A percentile compares a stretch with the other conserved stretches of the same genome.
Conservation (phyloP, 1,139 yeast species). For the Candida glucosophila region DNA sequence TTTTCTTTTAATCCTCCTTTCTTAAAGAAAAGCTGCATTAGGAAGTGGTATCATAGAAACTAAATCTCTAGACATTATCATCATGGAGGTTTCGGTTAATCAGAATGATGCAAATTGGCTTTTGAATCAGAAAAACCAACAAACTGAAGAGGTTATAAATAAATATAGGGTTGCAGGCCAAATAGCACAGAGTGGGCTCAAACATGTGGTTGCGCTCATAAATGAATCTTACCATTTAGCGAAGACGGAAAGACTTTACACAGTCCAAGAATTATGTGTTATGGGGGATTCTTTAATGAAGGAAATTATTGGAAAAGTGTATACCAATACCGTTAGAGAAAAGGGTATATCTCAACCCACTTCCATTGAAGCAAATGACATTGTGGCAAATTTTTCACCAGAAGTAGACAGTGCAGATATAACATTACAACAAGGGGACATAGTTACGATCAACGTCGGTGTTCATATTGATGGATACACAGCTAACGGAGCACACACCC, state of each 20-base stretch:
- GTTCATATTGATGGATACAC: constrained; percentile 95
- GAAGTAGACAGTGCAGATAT: constrained; percentile 57
- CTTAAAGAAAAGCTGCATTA: no score
- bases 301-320: constrained; percentile 45
- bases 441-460: constrained; percentile 76
- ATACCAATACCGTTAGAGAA: constrained; percentile 52
- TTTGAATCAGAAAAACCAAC: constrained; percentile 64
- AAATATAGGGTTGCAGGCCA: constrained; percentile 89
- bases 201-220: constrained; percentile 57
- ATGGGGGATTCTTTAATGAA: constrained; percentile 69
- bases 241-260: constrained; percentile 35
- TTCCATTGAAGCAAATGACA: constrained; percentile 73
- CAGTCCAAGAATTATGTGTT: constrained; percentile 72
- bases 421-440: constrained; percentile 65
- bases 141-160: constrained; percentile 54
- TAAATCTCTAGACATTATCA: no score
- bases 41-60: no score
- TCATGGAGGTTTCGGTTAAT: constrained; percentile 58
- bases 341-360: constrained; percentile 93
- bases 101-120: constrained; percentile 68
- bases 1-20: no score
- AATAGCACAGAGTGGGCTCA: constrained; percentile 78
- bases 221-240: constrained; percentile 61
- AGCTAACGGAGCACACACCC: constrained; percentile 75
- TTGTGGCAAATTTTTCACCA: constrained; percentile 76